Evolutionary conservation across 31 red algal genomes (phyloP).

Genomic region (Asparagopsis taxiformis): DNA sequence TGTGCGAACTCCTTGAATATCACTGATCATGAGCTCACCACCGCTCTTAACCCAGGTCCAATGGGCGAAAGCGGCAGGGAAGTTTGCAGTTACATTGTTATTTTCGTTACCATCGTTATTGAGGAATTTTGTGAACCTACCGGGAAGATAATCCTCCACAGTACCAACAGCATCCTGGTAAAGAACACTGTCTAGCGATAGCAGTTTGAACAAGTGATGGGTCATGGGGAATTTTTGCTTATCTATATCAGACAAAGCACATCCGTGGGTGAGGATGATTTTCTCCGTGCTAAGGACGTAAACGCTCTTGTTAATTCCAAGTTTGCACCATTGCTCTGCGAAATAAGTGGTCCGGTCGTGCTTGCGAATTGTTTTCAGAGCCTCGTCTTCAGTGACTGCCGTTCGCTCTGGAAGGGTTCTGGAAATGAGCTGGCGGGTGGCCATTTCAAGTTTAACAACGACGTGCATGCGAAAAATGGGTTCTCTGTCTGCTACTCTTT

Average conservation of each 20-base stretch:
- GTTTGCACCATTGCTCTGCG: slow-evolving; percentile 43
- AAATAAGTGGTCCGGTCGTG: slow-evolving; percentile 19
- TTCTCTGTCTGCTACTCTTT: slow-evolving; percentile 12
- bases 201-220: slow-evolving; percentile 42
- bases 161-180: slow-evolving; percentile 51
- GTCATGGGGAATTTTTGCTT: slow-evolving; percentile 28
- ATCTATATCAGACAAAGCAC: slow-evolving; percentile 8
- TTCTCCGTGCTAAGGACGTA: slow-evolving; percentile 23
- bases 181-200: slow-evolving; percentile 51
- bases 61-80: slow-evolving; percentile 56
- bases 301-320: slow-evolving; percentile 50
- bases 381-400: slow-evolving; percentile 11
- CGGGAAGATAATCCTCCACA: slow-evolving; percentile 43
- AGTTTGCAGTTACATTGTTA: slow-evolving; percentile 26
- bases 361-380: slow-evolving; percentile 37
- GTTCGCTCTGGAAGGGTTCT: slow-evolving; percentile 22
- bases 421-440: slow-evolving; percentile 10
- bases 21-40: slow-evolving; percentile 40
- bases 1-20: slow-evolving; percentile 47
- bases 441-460: slow-evolving; percentile 57
- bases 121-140: slow-evolving; percentile 56
- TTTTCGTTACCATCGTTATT: slow-evolving; percentile 54
- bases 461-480: slow-evolving; percentile 15
- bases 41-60: slow-evolving; percentile 56
- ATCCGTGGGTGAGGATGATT: slow-evolving; percentile 20